phyloP scores from a whole-genome alignment of 208 protist species.

The Acanthamoeba healyi region DNA sequence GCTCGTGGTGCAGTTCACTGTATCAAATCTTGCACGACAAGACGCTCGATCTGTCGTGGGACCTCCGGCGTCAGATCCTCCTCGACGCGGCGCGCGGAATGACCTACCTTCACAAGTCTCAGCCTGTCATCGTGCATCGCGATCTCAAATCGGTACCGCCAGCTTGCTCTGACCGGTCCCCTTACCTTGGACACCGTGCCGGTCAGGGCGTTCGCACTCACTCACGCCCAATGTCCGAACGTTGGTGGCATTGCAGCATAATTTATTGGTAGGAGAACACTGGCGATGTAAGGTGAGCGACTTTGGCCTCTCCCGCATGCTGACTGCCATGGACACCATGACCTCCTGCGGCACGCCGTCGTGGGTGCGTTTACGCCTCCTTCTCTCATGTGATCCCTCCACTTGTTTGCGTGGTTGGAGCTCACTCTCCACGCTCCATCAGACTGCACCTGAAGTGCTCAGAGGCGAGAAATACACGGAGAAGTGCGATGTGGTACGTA shows the following conservation, averaged over 20 bases:
- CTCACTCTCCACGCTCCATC: neutral
- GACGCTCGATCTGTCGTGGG: slow-evolving; percentile 53
- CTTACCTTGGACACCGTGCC: neutral
- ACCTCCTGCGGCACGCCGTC: slow-evolving; percentile 72
- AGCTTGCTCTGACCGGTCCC: too few relatives aligned
- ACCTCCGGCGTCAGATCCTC: slow-evolving; percentile 64
- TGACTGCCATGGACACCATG: slow-evolving; percentile 55
- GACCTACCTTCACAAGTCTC: slow-evolving; percentile 72
- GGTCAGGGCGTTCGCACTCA: neutral
- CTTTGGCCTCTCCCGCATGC: slow-evolving; percentile 57
- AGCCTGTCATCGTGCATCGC: slow-evolving; percentile 66
- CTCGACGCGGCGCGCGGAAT: slow-evolving; percentile 51
- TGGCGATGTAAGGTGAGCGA: slow-evolving; percentile 66
- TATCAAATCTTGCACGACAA: slow-evolving; percentile 72
- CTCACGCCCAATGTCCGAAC: neutral
- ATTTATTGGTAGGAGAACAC: slow-evolving; percentile 49
- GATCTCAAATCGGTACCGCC: slow-evolving; percentile 65
- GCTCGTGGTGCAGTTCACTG: neutral
- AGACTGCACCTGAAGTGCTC: slow-evolving; percentile 74
- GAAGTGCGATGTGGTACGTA: slow-evolving; percentile 67
- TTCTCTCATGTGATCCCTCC: neutral
- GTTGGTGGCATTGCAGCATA: slow-evolving; percentile 33
- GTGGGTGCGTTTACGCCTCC: slow-evolving; percentile 20
- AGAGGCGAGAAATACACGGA: slow-evolving; percentile 71
- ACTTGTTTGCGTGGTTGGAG: neutral